phyloP scores from a whole-genome alignment of 2,329 filamentous ascomycete genomes.

The Fusarium sp. region DNA sequence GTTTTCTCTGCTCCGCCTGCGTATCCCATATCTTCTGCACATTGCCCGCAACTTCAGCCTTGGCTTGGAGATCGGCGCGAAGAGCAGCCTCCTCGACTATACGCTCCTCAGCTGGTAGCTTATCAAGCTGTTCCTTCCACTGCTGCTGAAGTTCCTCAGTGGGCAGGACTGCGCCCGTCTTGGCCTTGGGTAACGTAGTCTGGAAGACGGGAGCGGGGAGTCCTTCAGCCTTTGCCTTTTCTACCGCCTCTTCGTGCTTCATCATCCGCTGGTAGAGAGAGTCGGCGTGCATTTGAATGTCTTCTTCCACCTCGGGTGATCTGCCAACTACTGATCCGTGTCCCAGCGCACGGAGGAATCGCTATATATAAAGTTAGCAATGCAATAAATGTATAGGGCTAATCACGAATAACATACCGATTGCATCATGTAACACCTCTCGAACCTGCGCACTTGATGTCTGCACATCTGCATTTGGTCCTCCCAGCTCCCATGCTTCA shows the following conservation, averaged over 20 bases:
- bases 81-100: conserved; percentile 73
- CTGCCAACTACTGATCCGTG: conserved; percentile 79
- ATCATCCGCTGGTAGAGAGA: conserved; percentile 89
- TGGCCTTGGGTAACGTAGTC: conserved; percentile 62
- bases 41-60: conserved; percentile 71
- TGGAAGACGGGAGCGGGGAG: conserved; percentile 70
- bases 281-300: conserved; percentile 96
- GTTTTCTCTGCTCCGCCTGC: conserved; percentile 68
- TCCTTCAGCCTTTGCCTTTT: conserved; percentile 74
- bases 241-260: conserved; percentile 80
- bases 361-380: conserved; percentile 60
- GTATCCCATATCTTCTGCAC: conserved; percentile 57
- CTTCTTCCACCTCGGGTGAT: conserved; percentile 78
- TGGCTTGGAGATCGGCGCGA: conserved; percentile 71
- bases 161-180: conserved; percentile 44
- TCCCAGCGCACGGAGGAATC: conserved; percentile 90
- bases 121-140: conserved; percentile 68
- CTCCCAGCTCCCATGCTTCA: conserved; percentile 75
- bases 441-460: conserved; percentile 80
- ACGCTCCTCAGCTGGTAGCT: conserved; percentile 69
- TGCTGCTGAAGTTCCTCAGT: conserved; percentile 63
- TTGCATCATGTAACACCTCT: conserved; percentile 91
- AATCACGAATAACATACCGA: conserved; percentile 62
- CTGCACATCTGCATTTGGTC: conserved; percentile 84
- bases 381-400: not conserved